These are phyloP conservation scores for Stachybotrys echinatus DNA, from an alignment of 2,329 filamentous ascomycete species.

Conservation along the genomic window DNA sequence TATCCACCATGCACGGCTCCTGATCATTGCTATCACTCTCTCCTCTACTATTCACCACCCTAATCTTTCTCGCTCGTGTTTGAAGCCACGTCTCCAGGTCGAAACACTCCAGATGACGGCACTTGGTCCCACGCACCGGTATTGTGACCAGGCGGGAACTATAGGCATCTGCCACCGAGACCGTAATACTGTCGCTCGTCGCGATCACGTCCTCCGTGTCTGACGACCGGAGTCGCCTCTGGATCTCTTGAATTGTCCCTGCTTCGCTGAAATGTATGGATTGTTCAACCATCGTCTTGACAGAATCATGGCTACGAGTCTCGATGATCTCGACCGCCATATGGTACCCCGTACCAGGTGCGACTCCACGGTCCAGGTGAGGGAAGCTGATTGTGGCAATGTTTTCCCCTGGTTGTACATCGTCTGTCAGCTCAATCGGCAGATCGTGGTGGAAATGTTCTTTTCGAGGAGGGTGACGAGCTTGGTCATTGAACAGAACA, in stretches of 20 bases:
- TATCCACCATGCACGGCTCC: constrained; percentile 57
- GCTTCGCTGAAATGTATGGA: constrained; percentile 34
- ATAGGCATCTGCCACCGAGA: constrained; percentile 65
- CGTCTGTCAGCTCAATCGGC: constrained; percentile 66
- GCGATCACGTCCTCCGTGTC: constrained; percentile 56
- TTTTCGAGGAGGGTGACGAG: constrained; percentile 58
- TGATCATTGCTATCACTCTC: constrained; percentile 3
- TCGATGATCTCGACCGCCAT: constrained; percentile 68
- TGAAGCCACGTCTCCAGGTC: constrained; percentile 78
- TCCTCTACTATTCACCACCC: constrained; percentile 6
- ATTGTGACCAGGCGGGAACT: constrained; percentile 57
- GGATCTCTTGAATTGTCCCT: constrained; percentile 53
- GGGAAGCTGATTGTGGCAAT: constrained; percentile 46
- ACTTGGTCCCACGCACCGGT: constrained; percentile 66
- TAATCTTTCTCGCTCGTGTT: constrained; percentile 50
- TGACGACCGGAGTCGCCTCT: constrained; percentile 31
- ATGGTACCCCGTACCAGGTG: constrained; percentile 34
- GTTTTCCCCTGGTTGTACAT: constrained; percentile 56
- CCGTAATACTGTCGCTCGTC: constrained; percentile 44
- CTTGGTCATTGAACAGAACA: constrained; percentile 58
- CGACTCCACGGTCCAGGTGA: constrained; percentile 17
- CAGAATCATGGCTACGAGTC: constrained; percentile 40
- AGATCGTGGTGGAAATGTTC: constrained; percentile 70
- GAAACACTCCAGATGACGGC: constrained; percentile 81
- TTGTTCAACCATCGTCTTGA: constrained; percentile 33